Conservation (phyloP, 495 filamentous ascomycete species). For the Aspergillus sclerotioniger region DNA sequence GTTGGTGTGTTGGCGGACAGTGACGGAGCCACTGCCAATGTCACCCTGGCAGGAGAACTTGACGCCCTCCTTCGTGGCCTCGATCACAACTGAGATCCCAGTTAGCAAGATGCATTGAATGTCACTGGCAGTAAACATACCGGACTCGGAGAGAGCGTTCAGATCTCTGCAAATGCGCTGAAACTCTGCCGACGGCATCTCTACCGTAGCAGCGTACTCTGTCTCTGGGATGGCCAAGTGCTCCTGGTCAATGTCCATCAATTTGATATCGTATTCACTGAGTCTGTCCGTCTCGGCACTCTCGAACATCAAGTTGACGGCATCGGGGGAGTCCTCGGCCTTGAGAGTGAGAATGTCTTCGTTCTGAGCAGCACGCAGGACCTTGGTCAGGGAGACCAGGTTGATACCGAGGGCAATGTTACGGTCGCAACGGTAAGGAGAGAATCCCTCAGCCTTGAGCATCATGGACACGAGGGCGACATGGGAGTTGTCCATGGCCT, state of each 20-base stretch:
- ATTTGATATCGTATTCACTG: slow-evolving; percentile 98
- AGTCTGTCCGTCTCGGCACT: slow-evolving; percentile 83
- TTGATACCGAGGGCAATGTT: slow-evolving; percentile 99
- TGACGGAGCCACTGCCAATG: slow-evolving; percentile 92
- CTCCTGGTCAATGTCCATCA: slow-evolving; percentile 99
- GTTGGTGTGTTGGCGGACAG: slow-evolving; percentile 82
- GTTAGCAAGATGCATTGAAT: neutral
- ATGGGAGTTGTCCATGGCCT: slow-evolving; percentile 99
- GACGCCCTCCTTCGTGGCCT: slow-evolving; percentile 94
- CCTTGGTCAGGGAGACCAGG: slow-evolving; percentile 93
- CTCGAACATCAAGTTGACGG: slow-evolving; percentile 95
- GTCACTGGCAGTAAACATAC: slow-evolving; percentile 42
- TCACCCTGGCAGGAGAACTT: slow-evolving; percentile 94
- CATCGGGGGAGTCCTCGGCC: slow-evolving; percentile 94
- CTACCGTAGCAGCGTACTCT: slow-evolving; percentile 89
- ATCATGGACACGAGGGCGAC: slow-evolving; percentile 99
- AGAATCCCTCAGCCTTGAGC: slow-evolving; percentile 93
- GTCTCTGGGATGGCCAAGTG: slow-evolving; percentile 98
- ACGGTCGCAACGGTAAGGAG: slow-evolving; percentile 96
- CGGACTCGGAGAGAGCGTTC: slow-evolving; percentile 88
- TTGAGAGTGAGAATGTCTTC: slow-evolving; percentile 95
- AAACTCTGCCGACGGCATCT: slow-evolving; percentile 88
- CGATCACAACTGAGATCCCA: slow-evolving; percentile 71
- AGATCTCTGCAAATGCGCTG: slow-evolving; percentile 92
- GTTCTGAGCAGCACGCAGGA: slow-evolving; percentile 89